These are phyloP conservation scores for Penicillium sclerotigenum DNA, from an alignment of 2,329 filamentous ascomycete species.

Conservation along the genomic window DNA sequence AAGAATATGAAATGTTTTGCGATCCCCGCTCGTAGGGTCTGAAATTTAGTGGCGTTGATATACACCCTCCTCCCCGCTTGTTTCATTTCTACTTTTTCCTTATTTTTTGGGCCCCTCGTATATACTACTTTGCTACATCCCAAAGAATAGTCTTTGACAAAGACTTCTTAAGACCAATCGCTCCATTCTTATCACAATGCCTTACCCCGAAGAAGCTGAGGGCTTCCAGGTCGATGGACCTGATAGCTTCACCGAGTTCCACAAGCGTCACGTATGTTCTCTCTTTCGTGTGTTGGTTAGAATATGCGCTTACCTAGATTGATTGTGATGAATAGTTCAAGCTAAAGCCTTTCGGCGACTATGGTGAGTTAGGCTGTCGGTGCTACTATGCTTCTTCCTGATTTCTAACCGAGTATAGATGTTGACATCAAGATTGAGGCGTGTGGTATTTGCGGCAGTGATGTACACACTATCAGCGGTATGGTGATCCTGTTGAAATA, in stretches of 20 bases:
- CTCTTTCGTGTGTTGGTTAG: neutral
- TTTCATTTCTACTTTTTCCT: neutral
- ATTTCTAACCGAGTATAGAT: constrained; percentile 46
- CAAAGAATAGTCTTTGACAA: neutral
- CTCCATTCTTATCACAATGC: constrained; percentile 32
- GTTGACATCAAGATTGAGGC: constrained; percentile 83
- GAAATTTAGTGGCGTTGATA: constrained; percentile 9
- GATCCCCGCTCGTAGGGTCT: neutral
- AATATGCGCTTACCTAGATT: neutral
- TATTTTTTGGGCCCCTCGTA: neutral
- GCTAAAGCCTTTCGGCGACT: constrained; percentile 80
- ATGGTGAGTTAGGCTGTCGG: constrained; percentile 39
- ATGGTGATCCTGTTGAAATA: neutral
- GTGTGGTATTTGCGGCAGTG: constrained; percentile 72
- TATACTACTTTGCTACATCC: neutral
- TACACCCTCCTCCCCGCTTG: constrained; percentile 6
- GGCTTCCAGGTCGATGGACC: constrained; percentile 57
- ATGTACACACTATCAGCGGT: constrained; percentile 65
- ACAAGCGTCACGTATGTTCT: constrained; percentile 52
- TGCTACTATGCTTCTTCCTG: neutral
- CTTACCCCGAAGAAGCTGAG: constrained; percentile 46
- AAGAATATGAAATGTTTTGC: neutral
- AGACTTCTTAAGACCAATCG: constrained; percentile 6
- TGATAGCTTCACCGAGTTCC: constrained; percentile 62
- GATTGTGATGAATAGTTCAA: constrained; percentile 57